Evolutionary conservation across 148 eudicot species (phyloP).

Genomic region (Cornus florida): DNA sequence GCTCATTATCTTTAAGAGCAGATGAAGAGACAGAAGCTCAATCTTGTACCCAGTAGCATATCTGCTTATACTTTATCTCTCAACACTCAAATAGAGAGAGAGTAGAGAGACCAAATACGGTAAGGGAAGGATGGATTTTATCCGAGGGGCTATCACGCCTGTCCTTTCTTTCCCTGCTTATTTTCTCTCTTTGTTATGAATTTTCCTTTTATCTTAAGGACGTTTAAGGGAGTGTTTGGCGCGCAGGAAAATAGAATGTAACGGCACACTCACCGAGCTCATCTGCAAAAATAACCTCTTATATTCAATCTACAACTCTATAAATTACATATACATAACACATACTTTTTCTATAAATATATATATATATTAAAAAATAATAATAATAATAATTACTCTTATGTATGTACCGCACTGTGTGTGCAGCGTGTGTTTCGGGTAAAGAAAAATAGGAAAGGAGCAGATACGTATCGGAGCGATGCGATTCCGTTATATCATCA

Average conservation of each 20-base stretch:
- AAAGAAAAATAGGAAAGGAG: no score
- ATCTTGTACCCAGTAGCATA: slow-evolving; percentile 32
- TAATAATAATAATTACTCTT: no score
- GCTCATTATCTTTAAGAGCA: slow-evolving; percentile 35
- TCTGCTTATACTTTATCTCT: slow-evolving; percentile 15
- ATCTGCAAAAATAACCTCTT: background rate
- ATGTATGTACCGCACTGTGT: no score
- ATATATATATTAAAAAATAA: no score
- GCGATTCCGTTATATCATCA: background rate
- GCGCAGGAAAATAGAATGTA: slow-evolving; percentile 8
- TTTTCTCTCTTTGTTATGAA: background rate
- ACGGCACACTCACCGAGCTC: background rate
- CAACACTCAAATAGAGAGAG: background rate
- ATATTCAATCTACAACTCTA: no score
- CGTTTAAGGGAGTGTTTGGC: background rate
- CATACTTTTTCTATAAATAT: background rate
- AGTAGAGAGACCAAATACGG: background rate
- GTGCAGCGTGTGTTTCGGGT: no score
- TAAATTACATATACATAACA: background rate
- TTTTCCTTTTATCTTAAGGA: background rate
- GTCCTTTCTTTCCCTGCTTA: background rate
- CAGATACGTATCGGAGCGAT: background rate
- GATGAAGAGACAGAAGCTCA: slow-evolving; percentile 13
- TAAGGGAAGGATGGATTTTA: slow-evolving; percentile 9
- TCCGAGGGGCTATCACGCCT: slow-evolving; percentile 10